These are phyloP conservation scores for Lablab purpureus DNA, from an alignment of 306 rosid genomes.

Conservation along the genomic window DNA sequence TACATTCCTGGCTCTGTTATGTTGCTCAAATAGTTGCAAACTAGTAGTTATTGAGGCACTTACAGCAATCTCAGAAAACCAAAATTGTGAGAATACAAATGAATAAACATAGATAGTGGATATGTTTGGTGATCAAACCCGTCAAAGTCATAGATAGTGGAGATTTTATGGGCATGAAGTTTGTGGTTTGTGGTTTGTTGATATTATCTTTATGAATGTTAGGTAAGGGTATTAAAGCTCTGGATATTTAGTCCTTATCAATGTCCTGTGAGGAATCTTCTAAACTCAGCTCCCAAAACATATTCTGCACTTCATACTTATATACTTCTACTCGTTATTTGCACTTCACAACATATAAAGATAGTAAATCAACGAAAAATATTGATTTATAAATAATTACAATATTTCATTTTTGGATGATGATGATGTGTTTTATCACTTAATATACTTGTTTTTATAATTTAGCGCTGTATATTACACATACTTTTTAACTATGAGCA, in stretches of 20 bases:
- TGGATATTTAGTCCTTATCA: slow-evolving; percentile 16
- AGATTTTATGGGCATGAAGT: not conserved
- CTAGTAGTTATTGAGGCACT: not conserved
- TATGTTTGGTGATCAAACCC: slow-evolving; percentile 19
- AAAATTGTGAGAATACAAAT: not conserved
- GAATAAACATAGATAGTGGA: not conserved
- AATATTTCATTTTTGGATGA: too few relatives aligned
- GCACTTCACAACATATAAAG: too few relatives aligned
- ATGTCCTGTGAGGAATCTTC: slow-evolving; percentile 3
- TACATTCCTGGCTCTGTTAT: not conserved
- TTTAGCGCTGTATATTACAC: too few relatives aligned
- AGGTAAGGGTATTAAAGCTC: slow-evolving; percentile 27
- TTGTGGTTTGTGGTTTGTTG: slow-evolving; percentile 18
- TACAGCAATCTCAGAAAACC: not conserved
- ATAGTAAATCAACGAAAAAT: too few relatives aligned
- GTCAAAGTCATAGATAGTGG: not conserved
- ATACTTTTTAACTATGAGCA: too few relatives aligned
- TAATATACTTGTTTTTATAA: too few relatives aligned
- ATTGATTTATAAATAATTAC: too few relatives aligned
- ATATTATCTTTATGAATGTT: slow-evolving; percentile 24
- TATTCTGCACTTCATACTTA: too few relatives aligned
- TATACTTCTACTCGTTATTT: too few relatives aligned
- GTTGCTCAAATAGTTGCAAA: slow-evolving; percentile 2
- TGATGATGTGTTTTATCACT: too few relatives aligned
- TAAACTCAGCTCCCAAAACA: not conserved